These are phyloP conservation scores for Sclerotinia trifoliorum DNA, from an alignment of 2,329 filamentous ascomycete species.

Conservation along the genomic window DNA sequence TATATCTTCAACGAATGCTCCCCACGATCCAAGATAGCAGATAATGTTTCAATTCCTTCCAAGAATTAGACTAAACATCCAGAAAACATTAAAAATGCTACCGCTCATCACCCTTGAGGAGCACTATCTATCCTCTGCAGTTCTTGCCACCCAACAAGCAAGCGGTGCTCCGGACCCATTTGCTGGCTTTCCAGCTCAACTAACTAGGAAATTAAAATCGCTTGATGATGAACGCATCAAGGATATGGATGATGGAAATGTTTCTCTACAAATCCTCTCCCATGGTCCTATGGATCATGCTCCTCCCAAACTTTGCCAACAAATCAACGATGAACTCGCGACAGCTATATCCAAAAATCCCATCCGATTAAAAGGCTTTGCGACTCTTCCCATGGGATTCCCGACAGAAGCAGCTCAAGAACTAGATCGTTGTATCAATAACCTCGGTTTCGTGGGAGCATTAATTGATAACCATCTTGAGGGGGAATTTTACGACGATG, in stretches of 20 bases:
- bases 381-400: constrained; percentile 44
- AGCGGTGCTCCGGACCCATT: constrained; percentile 25
- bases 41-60: background rate
- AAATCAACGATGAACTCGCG: constrained; percentile 41
- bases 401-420: constrained; percentile 42
- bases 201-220: constrained; percentile 27
- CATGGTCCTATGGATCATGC: constrained; percentile 34
- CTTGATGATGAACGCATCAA: constrained; percentile 33
- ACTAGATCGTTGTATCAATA: constrained; percentile 43
- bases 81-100: constrained; percentile 22
- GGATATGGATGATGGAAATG: constrained; percentile 33
- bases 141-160: constrained; percentile 15
- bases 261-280: constrained; percentile 38
- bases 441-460: constrained; percentile 50
- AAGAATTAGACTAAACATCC: background rate
- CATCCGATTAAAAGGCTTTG: constrained; percentile 46
- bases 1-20: background rate
- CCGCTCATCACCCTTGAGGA: constrained; percentile 47
- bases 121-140: constrained; percentile 38
- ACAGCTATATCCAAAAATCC: constrained; percentile 38
- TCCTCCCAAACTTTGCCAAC: constrained; percentile 23
- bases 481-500: constrained; percentile 46
- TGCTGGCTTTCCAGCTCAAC: constrained; percentile 36
- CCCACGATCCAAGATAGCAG: background rate
- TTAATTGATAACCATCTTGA: constrained; percentile 47